These are phyloP conservation scores for Chlorella sp. DNA, from an alignment of 139 green algal genomes.

Conservation along the genomic window DNA sequence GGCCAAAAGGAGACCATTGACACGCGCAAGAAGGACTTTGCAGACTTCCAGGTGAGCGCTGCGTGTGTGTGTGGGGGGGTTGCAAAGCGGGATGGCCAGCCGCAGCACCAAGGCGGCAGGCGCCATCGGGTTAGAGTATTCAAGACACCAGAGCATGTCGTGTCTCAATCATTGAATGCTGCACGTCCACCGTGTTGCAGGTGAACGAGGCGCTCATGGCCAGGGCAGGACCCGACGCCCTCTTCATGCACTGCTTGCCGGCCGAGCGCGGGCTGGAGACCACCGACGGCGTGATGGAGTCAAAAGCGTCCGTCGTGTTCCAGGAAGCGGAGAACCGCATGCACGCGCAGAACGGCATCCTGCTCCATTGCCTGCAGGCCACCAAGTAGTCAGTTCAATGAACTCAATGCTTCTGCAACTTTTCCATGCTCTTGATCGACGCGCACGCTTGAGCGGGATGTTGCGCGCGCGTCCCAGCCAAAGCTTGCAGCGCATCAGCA, in stretches of 20 bases:
- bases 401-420: no score
- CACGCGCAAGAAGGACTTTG: slow-evolving; percentile 71
- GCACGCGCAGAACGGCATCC: slow-evolving; percentile 92
- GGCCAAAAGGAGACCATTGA: slow-evolving; percentile 95
- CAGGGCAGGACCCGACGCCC: slow-evolving; percentile 70
- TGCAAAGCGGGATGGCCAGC: no score
- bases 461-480: no score
- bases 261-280: slow-evolving; percentile 88
- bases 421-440: no score
- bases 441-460: no score
- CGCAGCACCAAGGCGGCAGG: no score
- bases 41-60: slow-evolving; percentile 87
- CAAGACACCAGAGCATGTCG: no score
- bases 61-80: no score
- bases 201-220: slow-evolving; percentile 88
- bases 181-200: slow-evolving; percentile 34
- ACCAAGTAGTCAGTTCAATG: no score
- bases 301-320: slow-evolving; percentile 82
- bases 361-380: slow-evolving; percentile 67
- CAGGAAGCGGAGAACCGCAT: slow-evolving; percentile 95
- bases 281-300: slow-evolving; percentile 92
- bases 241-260: slow-evolving; percentile 98
- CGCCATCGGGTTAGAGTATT: no score
- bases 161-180: no score
- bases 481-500: no score